Evolutionary conservation across 1,284 basidiomycete genomes (phyloP).

Genomic region (Cryptococcus neoformans): DNA sequence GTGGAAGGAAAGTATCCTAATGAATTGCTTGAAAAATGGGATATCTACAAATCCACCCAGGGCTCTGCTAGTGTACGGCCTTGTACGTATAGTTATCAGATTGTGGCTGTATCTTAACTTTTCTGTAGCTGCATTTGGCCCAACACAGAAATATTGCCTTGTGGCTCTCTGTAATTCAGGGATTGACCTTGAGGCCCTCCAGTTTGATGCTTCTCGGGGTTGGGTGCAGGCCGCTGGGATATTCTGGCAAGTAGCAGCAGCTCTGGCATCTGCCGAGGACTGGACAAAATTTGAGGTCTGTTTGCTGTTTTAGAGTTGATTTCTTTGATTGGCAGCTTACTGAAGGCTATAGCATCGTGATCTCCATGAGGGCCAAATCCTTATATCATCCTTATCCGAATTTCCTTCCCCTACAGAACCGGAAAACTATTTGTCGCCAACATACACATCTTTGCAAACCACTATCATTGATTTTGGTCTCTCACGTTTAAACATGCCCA

Average conservation of each 20-base stretch:
- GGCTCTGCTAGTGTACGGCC: conserved; percentile 84
- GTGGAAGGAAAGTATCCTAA: conserved; percentile 82
- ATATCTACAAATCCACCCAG: conserved; percentile 66
- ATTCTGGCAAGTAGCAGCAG: conserved; percentile 83
- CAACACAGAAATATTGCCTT: conserved; percentile 72
- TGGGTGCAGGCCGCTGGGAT: conserved; percentile 85
- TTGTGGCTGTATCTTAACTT: conserved; percentile 50
- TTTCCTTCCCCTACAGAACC: conserved; percentile 15
- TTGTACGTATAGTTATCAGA: conserved; percentile 51
- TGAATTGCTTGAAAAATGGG: conserved; percentile 76
- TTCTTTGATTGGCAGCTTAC: background rate
- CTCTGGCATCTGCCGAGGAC: conserved; percentile 74
- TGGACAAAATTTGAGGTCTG: conserved; percentile 79
- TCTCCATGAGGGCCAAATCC: conserved; percentile 96
- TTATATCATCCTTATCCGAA: conserved; percentile 57
- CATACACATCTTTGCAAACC: conserved; percentile 61
- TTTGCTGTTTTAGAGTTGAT: background rate
- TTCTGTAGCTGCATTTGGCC: conserved; percentile 58
- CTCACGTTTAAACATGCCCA: conserved; percentile 64
- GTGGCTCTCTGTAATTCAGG: conserved; percentile 88
- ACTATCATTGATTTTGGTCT: conserved; percentile 95
- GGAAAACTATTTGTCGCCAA: conserved; percentile 27
- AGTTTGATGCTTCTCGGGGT: conserved; percentile 57
- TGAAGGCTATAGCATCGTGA: conserved; percentile 76
- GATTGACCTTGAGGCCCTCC: conserved; percentile 78